Percentiles rank a stretch among this genome's conserved stretches.
These are phyloP conservation scores for Cantharellus anzutake DNA, from an alignment of 768 basidiomycete species.

Conservation along the genomic window DNA sequence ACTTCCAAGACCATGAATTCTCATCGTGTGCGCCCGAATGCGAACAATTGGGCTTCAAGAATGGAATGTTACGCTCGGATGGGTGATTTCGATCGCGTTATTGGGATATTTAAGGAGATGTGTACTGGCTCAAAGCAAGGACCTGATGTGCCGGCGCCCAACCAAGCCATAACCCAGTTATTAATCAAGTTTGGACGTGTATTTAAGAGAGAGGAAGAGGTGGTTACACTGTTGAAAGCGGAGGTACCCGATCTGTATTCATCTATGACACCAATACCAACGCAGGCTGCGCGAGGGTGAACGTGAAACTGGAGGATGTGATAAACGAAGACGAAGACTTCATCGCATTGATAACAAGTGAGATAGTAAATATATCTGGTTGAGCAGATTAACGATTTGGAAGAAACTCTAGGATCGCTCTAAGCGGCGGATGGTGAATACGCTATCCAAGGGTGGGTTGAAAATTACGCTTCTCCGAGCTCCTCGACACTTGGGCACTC, in stretches of 20 bases:
- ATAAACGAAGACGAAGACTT: neutral
- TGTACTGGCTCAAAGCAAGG: neutral
- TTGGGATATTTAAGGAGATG: slow-evolving; percentile 48
- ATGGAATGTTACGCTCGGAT: slow-evolving; percentile 73
- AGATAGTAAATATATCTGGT: neutral
- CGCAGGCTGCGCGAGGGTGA: neutral
- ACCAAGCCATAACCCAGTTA: neutral
- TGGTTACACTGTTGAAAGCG: neutral
- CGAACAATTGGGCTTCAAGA: slow-evolving; percentile 63
- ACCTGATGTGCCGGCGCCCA: neutral
- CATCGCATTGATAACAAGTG: neutral
- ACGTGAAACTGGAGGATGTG: neutral
- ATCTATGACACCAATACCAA: neutral
- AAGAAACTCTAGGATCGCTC: neutral
- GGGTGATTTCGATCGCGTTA: slow-evolving; percentile 44
- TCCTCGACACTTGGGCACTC: slow-evolving; percentile 80
- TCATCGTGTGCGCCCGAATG: slow-evolving; percentile 25
- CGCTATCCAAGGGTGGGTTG: too few species aligned
- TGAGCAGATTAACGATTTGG: neutral
- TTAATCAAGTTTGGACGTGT: neutral
- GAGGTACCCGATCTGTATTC: neutral
- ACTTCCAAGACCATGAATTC: neutral
- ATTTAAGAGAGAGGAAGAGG: neutral
- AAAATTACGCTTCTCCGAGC: slow-evolving; percentile 16
- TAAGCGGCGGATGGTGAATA: too few species aligned